Conservation (phyloP, 164 flowering plant genomes). For the Akebia trifoliata region DNA sequence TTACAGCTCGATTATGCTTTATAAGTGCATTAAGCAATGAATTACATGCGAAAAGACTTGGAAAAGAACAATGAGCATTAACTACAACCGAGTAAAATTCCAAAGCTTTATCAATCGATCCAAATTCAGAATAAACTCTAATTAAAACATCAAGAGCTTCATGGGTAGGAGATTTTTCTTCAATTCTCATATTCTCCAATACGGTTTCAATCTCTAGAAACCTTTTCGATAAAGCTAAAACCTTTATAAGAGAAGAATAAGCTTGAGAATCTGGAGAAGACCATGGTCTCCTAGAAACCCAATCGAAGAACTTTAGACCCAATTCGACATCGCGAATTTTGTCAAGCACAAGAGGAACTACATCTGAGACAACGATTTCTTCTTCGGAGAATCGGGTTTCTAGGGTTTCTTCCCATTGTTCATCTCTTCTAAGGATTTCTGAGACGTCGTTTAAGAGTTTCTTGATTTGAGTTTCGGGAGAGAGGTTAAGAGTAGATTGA, state of each 20-base stretch:
- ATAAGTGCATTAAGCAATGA: conserved; percentile 48
- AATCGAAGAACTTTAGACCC: conserved; percentile 57
- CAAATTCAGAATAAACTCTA: conserved; percentile 42
- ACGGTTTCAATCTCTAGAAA: conserved; percentile 42
- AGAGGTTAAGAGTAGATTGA: conserved; percentile 12
- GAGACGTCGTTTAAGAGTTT: conserved; percentile 32
- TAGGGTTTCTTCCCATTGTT: conserved; percentile 37
- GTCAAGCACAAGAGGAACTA: conserved; percentile 58
- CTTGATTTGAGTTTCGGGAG: conserved; percentile 23
- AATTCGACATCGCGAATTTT: conserved; percentile 34
- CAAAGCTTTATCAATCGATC: conserved; percentile 48
- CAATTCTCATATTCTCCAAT: conserved; percentile 30
- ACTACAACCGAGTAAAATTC: conserved; percentile 32
- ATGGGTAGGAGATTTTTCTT: conserved; percentile 33
- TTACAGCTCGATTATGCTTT: conserved; percentile 22
- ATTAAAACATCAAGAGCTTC: conserved; percentile 47
- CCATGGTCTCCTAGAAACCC: conserved; percentile 25
- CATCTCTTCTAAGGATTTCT: conserved; percentile 37
- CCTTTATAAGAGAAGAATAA: conserved; percentile 63
- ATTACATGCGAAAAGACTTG: conserved; percentile 56
- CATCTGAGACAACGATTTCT: conserved; percentile 34
- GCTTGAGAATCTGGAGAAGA: conserved; percentile 39
- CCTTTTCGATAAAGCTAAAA: conserved; percentile 40
- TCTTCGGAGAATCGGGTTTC: conserved; percentile 32
- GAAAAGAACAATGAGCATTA: conserved; percentile 26